phyloP scores from a whole-genome alignment of 345 rosid genomes.

The Brassica nigra region DNA sequence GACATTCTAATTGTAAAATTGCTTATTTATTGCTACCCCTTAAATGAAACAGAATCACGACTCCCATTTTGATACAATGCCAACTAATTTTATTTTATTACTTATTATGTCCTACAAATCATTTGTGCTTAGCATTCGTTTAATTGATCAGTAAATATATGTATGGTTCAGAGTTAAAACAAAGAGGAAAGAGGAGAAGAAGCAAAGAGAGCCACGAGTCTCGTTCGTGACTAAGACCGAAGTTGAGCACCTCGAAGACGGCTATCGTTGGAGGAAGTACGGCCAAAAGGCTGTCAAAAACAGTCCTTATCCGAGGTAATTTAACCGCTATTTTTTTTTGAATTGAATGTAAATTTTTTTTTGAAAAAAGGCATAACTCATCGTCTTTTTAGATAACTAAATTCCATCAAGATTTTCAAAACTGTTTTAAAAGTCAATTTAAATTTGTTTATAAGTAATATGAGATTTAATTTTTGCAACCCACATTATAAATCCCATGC shows the following conservation, averaged over 20 bases:
- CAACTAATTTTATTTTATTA: conserved; percentile 2
- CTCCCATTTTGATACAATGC: conserved; percentile 8
- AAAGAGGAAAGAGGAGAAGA: conserved; percentile 63
- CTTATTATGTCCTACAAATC: conserved; percentile 10
- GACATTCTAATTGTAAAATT: neutral
- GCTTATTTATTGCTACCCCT: neutral
- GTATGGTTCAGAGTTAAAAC: conserved; percentile 46
- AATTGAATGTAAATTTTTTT: no score
- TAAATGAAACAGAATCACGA: conserved; percentile 7
- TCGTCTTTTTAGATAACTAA: neutral
- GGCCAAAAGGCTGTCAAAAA: conserved; percentile 87
- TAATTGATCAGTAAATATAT: conserved; percentile 2
- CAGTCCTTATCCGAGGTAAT: conserved; percentile 74
- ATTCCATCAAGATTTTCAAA: neutral
- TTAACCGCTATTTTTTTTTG: neutral
- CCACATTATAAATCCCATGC: conserved; percentile 16
- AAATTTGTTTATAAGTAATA: neutral
- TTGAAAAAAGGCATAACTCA: no score
- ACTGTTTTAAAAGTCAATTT: neutral
- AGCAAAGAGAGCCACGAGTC: conserved; percentile 62
- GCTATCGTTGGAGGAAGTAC: conserved; percentile 85
- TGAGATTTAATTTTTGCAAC: neutral
- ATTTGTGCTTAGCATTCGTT: conserved; percentile 7
- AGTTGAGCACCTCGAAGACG: conserved; percentile 81
- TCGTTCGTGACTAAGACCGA: conserved; percentile 86